Evolutionary conservation across 805 yeast genomes (phyloP), one percentile per base, ranked within the genome.

Genomic region (Yueomyces sinensis): DNA sequence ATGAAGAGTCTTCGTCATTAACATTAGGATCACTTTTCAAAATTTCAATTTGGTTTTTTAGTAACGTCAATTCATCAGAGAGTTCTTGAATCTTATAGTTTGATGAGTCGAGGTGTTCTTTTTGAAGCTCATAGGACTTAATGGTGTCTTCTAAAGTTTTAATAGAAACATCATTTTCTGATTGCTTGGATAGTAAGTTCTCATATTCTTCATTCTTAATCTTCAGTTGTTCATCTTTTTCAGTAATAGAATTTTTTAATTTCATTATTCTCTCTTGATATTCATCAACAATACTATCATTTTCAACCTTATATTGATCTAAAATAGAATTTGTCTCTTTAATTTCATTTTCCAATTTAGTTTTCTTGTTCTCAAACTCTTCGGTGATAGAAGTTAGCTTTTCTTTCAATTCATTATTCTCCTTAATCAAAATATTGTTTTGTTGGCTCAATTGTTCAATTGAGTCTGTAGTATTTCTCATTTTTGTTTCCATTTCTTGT

Each of bases 401-500:
- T 20, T 20, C 11, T 7, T 11, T 7, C 24, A 20, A 2, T 1
- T 20, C 11, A 7, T 7, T 11, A 20, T 20, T 20, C 7, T 7
- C 24, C 11, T 20, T 20, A 7, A 20, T 20, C 11, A 20, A 20
- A 7, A 7, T 11, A 20, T 20, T 20, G 11, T 7, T 20, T 20
- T 20, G 7, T 2, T 20, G 11, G 11, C 7, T 20, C 7, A 20
- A 11, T 20, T 20, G 24, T 20, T 20, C 24, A 20, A 7, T 20
- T 7, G 11, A 11, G 11, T 20, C 24, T 11, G 24, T 11, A 7
- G 7, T 20, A 3, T 68, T 54, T 31, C 70, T 72, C 22, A 74
- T 59, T 44, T 76, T 80, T 7, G 74, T 67, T 32, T 74, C 77
- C 1, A 76, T 76, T 2, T 65, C 50, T 25, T 84, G 58, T 19